A percentile compares a stretch with the other conserved stretches of the same genome.
Conservation (phyloP, 1,284 basidiomycete species). For the Xerocomus amazonicus region DNA sequence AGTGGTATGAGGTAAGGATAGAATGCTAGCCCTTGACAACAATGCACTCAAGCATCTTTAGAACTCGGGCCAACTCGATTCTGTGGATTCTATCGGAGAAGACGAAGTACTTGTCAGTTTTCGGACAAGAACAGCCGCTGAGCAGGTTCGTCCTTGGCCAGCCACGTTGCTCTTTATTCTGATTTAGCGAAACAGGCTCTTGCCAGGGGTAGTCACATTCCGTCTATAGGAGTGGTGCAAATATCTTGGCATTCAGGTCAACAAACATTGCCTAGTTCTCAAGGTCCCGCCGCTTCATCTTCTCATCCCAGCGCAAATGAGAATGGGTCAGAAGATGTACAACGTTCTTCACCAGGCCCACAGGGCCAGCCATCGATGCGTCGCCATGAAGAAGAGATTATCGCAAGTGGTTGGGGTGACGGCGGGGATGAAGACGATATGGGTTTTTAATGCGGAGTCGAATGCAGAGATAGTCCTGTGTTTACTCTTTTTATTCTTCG, state of each 20-base stretch:
- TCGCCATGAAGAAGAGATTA: constrained; percentile 52
- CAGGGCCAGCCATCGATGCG: constrained; percentile 23
- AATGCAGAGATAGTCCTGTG: not conserved
- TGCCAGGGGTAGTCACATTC: constrained; percentile 61
- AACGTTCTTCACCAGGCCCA: constrained; percentile 5
- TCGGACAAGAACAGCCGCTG: constrained; percentile 66
- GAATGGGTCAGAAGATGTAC: constrained; percentile 12
- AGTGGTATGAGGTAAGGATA: constrained; percentile 76
- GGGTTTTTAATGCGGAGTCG: constrained; percentile 36
- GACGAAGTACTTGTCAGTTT: constrained; percentile 65
- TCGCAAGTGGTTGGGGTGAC: constrained; percentile 61
- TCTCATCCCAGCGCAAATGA: constrained; percentile 15
- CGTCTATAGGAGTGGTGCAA: constrained; percentile 60
- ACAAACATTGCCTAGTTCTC: constrained; percentile 23
- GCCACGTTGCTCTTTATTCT: constrained; percentile 6
- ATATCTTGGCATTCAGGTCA: constrained; percentile 59
- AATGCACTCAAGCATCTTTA: constrained; percentile 28
- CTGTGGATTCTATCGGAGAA: constrained; percentile 47
- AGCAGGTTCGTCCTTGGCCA: constrained; percentile 51
- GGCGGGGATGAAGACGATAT: constrained; percentile 62
- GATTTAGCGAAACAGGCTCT: constrained; percentile 47
- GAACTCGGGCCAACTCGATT: constrained; percentile 66
- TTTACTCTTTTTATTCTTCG: constrained; percentile 5
- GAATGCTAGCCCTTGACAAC: constrained; percentile 2
- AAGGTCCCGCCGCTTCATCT: constrained; percentile 11